phyloP scores from a whole-genome alignment of 2,329 filamentous ascomycete species.

The Epichloe sibirici region DNA sequence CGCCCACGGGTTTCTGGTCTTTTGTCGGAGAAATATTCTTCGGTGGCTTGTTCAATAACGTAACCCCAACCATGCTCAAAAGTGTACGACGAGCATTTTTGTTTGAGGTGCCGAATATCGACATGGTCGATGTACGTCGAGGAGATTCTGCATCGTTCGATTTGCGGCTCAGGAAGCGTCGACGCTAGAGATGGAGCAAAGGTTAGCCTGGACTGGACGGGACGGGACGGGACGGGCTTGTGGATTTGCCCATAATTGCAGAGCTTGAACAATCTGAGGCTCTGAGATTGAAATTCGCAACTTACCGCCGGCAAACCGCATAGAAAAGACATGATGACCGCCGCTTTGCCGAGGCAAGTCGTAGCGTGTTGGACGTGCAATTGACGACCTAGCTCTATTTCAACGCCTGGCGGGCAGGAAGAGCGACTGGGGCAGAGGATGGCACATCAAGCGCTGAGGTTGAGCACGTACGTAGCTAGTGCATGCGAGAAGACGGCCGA shows the following conservation, averaged over 20 bases:
- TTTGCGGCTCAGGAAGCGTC: conserved; percentile 8
- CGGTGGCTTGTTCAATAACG: conserved; percentile 14
- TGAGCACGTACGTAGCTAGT: not conserved
- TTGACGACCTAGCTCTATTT: not conserved
- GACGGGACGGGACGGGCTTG: not conserved
- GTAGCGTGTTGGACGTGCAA: not conserved
- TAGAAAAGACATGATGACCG: conserved; percentile 10
- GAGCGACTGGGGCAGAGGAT: not conserved
- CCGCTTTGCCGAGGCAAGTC: not conserved
- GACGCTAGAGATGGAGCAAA: conserved; percentile 6
- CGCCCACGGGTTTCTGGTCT: conserved; percentile 10
- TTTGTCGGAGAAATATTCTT: conserved; percentile 15
- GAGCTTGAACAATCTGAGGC: not conserved
- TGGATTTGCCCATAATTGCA: not conserved
- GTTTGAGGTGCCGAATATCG: conserved; percentile 27
- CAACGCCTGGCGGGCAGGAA: not conserved
- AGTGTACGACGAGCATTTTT: conserved; percentile 17
- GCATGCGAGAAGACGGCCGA: not conserved
- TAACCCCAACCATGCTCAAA: conserved; percentile 21
- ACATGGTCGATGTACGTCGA: conserved; percentile 24
- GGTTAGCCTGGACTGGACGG: conserved; percentile 4
- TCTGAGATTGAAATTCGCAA: not conserved
- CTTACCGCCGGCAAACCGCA: conserved; percentile 16
- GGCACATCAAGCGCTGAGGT: not conserved
- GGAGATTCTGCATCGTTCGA: conserved; percentile 11